These are phyloP conservation scores for Jaapia argillacea DNA, from an alignment of 768 basidiomycete genomes.

Conservation along the genomic window DNA sequence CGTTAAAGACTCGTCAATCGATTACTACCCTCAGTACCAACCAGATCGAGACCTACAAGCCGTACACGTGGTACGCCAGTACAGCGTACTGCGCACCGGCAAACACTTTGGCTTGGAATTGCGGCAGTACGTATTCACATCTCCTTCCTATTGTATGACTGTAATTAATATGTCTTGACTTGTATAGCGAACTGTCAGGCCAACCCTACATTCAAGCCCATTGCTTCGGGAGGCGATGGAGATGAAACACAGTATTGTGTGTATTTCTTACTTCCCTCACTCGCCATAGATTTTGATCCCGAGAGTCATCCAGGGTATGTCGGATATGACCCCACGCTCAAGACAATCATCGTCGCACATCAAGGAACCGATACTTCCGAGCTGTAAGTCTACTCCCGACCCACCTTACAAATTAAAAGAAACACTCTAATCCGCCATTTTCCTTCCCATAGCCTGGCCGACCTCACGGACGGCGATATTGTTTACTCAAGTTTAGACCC, in stretches of 20 bases:
- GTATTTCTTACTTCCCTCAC: too few relatives aligned
- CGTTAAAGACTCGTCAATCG: constrained; percentile 1
- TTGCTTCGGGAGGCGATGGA: constrained; percentile 40
- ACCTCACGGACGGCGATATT: constrained; percentile 33
- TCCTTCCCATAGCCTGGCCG: constrained; percentile 17
- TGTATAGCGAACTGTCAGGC: constrained; percentile 40
- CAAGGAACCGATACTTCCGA: constrained; percentile 25
- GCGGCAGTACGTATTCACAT: constrained; percentile 11
- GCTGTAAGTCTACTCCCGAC: constrained; percentile 20
- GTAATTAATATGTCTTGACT: neutral
- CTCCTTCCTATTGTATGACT: neutral
- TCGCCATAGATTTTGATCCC: neutral
- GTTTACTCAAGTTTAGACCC: constrained; percentile 23
- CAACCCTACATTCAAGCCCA: constrained; percentile 35
- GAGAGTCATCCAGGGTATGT: constrained; percentile 34
- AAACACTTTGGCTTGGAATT: constrained; percentile 11
- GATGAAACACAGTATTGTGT: constrained; percentile 30
- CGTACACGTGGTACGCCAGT: constrained; percentile 11
- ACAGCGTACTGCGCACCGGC: constrained; percentile 12
- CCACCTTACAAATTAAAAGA: neutral
- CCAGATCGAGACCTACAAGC: constrained; percentile 15
- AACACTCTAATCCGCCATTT: neutral
- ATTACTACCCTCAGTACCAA: constrained; percentile 13
- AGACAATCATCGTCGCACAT: constrained; percentile 25
- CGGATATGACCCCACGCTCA: constrained; percentile 33